Percentiles rank a stretch among this genome's conserved stretches.
Conservation (phyloP, 768 basidiomycete species). For the Leucosporidium scottii region DNA sequence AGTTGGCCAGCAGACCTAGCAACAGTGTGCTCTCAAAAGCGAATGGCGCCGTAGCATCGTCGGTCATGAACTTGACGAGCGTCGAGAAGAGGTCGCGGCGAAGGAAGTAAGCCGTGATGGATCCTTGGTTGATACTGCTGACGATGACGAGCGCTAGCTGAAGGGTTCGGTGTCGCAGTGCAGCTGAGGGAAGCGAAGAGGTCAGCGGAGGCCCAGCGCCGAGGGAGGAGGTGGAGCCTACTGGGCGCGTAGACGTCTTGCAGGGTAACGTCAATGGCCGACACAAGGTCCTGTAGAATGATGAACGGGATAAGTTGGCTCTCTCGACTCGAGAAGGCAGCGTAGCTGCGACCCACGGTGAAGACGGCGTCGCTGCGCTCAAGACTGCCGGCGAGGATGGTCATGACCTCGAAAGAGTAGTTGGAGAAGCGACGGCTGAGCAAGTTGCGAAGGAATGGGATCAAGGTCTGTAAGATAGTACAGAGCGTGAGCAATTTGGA, state of each 20-base stretch:
- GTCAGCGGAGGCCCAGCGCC: neutral
- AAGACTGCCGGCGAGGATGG: conserved; percentile 24
- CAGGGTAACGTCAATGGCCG: conserved; percentile 25
- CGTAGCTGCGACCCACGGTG: conserved; percentile 5
- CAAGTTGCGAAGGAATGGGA: conserved; percentile 16
- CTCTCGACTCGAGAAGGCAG: too few relatives aligned
- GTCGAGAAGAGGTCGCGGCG: conserved; percentile 37
- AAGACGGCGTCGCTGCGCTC: conserved; percentile 29
- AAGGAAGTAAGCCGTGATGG: conserved; percentile 34
- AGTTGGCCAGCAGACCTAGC: conserved; percentile 33
- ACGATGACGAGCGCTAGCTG: conserved; percentile 31
- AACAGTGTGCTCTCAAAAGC: conserved; percentile 28
- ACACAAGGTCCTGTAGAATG: conserved; percentile 30
- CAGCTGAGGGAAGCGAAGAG: neutral
- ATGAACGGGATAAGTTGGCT: too few relatives aligned
- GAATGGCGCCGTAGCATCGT: conserved; percentile 13
- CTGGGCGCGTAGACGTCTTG: conserved; percentile 5
- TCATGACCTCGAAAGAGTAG: conserved; percentile 21
- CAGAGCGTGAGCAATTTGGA: neutral
- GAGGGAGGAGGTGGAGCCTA: neutral
- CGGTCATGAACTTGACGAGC: conserved; percentile 27
- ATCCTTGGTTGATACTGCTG: conserved; percentile 17
- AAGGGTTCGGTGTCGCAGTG: conserved; percentile 23
- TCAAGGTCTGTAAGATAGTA: conserved; percentile 19
- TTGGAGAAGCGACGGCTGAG: conserved; percentile 18